Evolutionary conservation across 768 basidiomycete genomes (phyloP).

Genomic region (Fomitopsis serialis): DNA sequence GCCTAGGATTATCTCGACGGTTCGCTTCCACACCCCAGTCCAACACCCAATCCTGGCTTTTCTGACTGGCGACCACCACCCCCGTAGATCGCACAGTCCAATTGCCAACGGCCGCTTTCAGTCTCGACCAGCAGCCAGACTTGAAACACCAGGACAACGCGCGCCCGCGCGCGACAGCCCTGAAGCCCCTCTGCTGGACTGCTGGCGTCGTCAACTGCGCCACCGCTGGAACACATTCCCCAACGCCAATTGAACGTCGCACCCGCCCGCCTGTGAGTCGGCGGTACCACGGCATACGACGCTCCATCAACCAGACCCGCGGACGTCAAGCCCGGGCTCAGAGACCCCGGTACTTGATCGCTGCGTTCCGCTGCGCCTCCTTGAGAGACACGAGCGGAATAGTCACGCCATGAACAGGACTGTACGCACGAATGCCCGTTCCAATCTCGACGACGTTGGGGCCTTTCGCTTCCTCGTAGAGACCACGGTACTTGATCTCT

Average conservation of each 20-base stretch:
- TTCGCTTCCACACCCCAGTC: not conserved
- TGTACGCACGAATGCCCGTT: not conserved
- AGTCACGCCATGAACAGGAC: not conserved
- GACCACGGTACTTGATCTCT: not conserved
- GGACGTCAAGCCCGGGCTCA: not conserved
- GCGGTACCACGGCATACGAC: not conserved
- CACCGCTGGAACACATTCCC: no score
- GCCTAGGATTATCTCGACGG: not conserved
- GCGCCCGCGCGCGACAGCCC: no score
- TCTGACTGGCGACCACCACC: not conserved
- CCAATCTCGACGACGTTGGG: not conserved
- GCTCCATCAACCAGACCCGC: not conserved
- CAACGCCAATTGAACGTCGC: no score
- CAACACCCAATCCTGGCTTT: not conserved
- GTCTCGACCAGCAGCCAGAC: no score
- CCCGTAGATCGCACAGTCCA: no score
- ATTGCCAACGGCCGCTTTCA: no score
- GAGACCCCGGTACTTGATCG: not conserved
- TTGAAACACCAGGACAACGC: no score
- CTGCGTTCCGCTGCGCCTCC: not conserved
- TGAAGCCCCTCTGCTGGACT: no score
- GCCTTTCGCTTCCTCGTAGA: not conserved
- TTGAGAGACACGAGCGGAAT: not conserved
- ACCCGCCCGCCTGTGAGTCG: no score
- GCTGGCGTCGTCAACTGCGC: no score